These are phyloP conservation scores for Melanogaster broomeanus DNA, from an alignment of 768 basidiomycete species.

Conservation along the genomic window DNA sequence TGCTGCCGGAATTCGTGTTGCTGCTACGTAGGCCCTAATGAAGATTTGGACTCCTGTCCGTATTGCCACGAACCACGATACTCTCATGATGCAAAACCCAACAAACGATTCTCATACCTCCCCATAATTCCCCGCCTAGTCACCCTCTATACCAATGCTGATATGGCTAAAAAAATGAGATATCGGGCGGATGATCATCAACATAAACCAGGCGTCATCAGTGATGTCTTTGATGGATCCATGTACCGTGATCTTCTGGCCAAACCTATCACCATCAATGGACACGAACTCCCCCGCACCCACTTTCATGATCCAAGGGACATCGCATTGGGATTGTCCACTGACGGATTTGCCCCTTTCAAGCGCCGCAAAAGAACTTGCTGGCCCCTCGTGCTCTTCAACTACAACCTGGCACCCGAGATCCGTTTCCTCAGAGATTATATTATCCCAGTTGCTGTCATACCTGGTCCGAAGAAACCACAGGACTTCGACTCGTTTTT, in stretches of 20 bases:
- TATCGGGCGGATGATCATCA: slow-evolving; percentile 31
- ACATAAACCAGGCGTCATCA: slow-evolving; percentile 17
- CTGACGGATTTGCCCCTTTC: not conserved
- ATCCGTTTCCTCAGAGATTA: too few relatives aligned
- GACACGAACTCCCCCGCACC: too few relatives aligned
- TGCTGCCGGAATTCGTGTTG: slow-evolving; percentile 47
- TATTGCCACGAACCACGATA: slow-evolving; percentile 34
- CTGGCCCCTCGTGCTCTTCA: slow-evolving; percentile 46
- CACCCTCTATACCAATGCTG: slow-evolving; percentile 16
- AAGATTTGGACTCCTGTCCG: slow-evolving; percentile 31
- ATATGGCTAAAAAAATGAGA: slow-evolving; percentile 24
- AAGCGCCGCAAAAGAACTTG: slow-evolving; percentile 33
- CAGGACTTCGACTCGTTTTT: slow-evolving; percentile 29
- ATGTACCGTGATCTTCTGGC: slow-evolving; percentile 29
- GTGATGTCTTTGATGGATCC: slow-evolving; percentile 38
- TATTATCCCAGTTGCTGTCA: too few relatives aligned
- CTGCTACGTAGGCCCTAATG: slow-evolving; percentile 36
- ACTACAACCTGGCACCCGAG: slow-evolving; percentile 45
- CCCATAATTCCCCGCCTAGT: slow-evolving; percentile 40
- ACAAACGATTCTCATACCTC: slow-evolving; percentile 36
- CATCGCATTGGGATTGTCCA: too few relatives aligned
- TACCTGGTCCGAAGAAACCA: too few relatives aligned
- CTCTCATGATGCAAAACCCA: slow-evolving; percentile 20
- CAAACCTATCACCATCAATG: too few relatives aligned
- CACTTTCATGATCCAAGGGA: too few relatives aligned